Evolutionary conservation across 2,329 filamentous ascomycete species (phyloP).

Genomic region (Fusarium guadeloupense): DNA sequence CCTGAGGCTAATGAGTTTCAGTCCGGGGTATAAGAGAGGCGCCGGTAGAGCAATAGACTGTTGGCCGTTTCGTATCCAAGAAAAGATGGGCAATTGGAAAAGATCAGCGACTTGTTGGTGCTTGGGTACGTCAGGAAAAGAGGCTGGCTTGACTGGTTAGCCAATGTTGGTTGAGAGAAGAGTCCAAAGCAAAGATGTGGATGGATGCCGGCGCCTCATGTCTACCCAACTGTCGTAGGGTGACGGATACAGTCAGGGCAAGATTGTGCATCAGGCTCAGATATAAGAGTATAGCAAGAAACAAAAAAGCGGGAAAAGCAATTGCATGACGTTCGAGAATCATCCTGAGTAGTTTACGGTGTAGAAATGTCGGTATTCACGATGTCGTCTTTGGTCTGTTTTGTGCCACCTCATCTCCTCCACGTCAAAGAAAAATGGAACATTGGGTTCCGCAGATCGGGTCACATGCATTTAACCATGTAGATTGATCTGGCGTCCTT

Average conservation of each 20-base stretch:
- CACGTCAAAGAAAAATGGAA: constrained; percentile 16
- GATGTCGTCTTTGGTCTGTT: background rate
- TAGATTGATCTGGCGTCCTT: constrained; percentile 34
- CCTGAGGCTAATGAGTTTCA: background rate
- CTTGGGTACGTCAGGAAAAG: background rate
- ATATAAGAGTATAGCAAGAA: background rate
- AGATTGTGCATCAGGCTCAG: background rate
- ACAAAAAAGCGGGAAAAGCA: constrained; percentile 5
- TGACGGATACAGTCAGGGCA: background rate
- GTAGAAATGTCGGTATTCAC: constrained; percentile 18
- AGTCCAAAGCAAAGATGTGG: background rate
- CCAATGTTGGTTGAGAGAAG: background rate
- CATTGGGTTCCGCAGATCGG: constrained; percentile 33
- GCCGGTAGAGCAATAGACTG: background rate
- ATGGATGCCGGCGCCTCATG: background rate
- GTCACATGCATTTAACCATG: constrained; percentile 43
- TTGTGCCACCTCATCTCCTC: constrained; percentile 30
- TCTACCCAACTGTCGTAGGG: background rate
- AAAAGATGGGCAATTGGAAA: constrained; percentile 13
- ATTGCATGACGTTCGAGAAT: background rate
- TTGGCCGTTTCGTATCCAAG: constrained; percentile 20
- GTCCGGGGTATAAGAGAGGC: background rate
- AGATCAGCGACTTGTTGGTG: background rate
- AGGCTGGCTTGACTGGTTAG: background rate
- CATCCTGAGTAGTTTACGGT: background rate